phyloP scores from a whole-genome alignment of 1,139 yeast genomes.

The Saccharomyces hybrid region DNA sequence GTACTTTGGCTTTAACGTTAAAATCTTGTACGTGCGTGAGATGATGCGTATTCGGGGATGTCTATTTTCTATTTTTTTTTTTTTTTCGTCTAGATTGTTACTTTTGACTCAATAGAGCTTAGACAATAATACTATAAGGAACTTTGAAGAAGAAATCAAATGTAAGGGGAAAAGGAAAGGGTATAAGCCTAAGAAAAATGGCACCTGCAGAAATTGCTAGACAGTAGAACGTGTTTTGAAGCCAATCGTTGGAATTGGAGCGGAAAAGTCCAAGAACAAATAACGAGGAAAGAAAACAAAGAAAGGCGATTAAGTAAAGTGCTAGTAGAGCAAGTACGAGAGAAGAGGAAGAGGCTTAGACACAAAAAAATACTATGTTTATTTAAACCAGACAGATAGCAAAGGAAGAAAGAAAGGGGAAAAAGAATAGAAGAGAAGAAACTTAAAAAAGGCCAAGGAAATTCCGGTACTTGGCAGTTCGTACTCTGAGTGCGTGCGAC shows the following conservation, averaged over 20 bases:
- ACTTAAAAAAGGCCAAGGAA: slow-evolving; percentile 1
- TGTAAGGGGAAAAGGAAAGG: background rate
- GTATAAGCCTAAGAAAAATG: background rate
- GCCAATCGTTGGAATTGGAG: background rate
- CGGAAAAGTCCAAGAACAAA: background rate
- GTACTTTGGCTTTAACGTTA: background rate
- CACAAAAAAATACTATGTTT: background rate
- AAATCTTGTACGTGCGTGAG: background rate
- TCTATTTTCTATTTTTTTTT: background rate
- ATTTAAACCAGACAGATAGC: background rate
- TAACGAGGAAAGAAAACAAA: background rate
- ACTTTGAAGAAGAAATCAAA: background rate
- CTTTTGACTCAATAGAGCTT: background rate
- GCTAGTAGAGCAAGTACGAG: background rate
- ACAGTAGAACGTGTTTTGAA: background rate
- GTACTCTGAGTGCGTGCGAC: background rate
- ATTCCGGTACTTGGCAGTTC: background rate
- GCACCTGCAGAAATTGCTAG: background rate
- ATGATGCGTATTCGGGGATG: background rate
- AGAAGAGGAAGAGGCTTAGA: background rate
- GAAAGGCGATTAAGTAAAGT: background rate
- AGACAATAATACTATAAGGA: background rate
- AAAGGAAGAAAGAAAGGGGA: background rate
- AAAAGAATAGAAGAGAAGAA: background rate
- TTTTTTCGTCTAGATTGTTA: background rate